Evolutionary conservation across 2,329 filamentous ascomycete species (phyloP).

Genomic region (Penicillium sp.): DNA sequence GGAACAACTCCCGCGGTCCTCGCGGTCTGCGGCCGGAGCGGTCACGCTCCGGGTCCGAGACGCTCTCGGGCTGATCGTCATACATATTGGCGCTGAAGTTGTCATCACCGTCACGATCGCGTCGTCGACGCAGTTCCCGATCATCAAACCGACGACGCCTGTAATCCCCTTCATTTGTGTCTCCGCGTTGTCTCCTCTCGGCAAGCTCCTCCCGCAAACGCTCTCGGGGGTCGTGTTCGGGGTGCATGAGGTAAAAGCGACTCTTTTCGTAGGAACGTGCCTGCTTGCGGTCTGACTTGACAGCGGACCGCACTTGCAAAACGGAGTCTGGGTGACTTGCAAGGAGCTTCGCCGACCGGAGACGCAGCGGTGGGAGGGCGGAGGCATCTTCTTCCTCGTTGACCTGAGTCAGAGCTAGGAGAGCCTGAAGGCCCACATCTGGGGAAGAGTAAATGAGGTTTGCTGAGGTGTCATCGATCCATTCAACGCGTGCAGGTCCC

Average conservation of each 20-base stretch:
- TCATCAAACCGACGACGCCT: constrained; percentile 61
- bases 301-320: constrained; percentile 71
- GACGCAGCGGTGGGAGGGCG: constrained; percentile 60
- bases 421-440: constrained; percentile 54
- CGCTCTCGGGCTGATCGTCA: constrained; percentile 59
- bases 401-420: constrained; percentile 49
- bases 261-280: constrained; percentile 76
- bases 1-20: constrained; percentile 40
- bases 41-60: constrained; percentile 31
- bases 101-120: constrained; percentile 51
- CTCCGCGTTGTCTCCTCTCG: constrained; percentile 46
- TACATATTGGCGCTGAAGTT: constrained; percentile 78
- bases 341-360: constrained; percentile 68
- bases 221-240: constrained; percentile 81
- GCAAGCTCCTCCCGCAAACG: constrained; percentile 57
- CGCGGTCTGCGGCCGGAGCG: constrained; percentile 31
- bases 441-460: constrained; percentile 73
- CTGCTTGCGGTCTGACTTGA: constrained; percentile 75
- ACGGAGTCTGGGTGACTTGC: constrained; percentile 66
- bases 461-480: constrained; percentile 91
- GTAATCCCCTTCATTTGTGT: constrained; percentile 44
- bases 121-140: constrained; percentile 49
- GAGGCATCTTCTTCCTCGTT: constrained; percentile 38
- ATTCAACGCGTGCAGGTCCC: constrained; percentile 69
- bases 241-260: constrained; percentile 88